phyloP scores from a whole-genome alignment of 2,329 filamentous ascomycete genomes.

The Penicillium sp. region DNA sequence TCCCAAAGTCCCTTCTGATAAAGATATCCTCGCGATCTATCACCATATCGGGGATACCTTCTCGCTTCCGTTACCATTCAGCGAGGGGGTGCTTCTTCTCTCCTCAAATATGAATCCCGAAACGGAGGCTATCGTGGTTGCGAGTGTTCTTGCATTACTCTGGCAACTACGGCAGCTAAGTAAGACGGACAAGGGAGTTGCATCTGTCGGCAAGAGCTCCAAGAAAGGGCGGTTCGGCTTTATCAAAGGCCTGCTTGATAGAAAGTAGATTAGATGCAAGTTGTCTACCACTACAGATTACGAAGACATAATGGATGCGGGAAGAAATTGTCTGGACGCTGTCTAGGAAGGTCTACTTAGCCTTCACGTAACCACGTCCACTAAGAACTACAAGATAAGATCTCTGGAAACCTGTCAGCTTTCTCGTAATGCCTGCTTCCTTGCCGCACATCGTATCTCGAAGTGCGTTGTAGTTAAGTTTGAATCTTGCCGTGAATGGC shows the following conservation, averaged over 20 bases:
- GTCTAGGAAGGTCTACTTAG: too few species aligned
- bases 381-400: too few species aligned
- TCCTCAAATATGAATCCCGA: not conserved
- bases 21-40: not conserved
- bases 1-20: not conserved
- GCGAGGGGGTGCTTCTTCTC: not conserved
- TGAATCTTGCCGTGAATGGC: too few species aligned
- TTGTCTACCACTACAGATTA: too few species aligned
- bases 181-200: not conserved
- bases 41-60: constrained; percentile 1
- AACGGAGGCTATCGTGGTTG: constrained; percentile 1
- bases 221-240: not conserved
- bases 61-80: not conserved
- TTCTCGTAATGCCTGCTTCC: too few species aligned
- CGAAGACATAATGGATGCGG: too few species aligned
- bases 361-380: too few species aligned
- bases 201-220: not conserved
- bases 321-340: too few species aligned
- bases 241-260: constrained; percentile 1
- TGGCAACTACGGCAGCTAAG: not conserved
- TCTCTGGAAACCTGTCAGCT: too few species aligned
- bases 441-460: too few species aligned
- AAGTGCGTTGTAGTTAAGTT: too few species aligned
- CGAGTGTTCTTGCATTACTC: constrained; percentile 1
- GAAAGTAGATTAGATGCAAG: not conserved